Conservation (phyloP, 768 basidiomycete genomes). For the Phallus indusiatus region DNA sequence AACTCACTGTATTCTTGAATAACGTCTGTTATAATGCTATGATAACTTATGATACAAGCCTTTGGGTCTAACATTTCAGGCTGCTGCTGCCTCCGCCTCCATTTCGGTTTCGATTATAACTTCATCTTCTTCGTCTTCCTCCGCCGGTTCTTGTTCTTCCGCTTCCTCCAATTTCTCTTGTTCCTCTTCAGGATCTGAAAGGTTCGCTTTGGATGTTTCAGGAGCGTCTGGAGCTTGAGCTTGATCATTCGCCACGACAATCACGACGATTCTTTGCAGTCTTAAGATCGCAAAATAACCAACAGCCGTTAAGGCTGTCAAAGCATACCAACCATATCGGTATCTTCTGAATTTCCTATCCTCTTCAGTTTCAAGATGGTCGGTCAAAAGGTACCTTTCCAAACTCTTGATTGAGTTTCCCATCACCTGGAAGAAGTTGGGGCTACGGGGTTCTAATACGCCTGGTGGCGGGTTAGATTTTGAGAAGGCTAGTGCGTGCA, state of each 20-base stretch:
- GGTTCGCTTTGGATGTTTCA: neutral
- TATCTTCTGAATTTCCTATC: conserved; percentile 1
- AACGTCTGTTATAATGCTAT: neutral
- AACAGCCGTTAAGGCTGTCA: neutral
- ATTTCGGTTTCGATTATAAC: neutral
- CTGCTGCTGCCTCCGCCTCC: too few species aligned
- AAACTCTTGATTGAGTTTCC: neutral
- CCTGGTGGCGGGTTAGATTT: conserved; percentile 10
- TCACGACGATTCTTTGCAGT: neutral
- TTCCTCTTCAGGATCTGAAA: neutral
- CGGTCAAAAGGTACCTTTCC: neutral
- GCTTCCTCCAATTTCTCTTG: neutral
- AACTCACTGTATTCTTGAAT: neutral
- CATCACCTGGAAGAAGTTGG: neutral
- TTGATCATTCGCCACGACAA: neutral
- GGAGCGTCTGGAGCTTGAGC: neutral
- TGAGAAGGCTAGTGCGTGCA: conserved; percentile 28
- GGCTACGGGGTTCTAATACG: neutral
- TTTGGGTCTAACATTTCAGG: neutral
- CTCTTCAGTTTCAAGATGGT: neutral
- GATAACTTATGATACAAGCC: neutral
- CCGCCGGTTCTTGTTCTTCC: neutral
- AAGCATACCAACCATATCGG: neutral
- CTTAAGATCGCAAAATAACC: neutral
- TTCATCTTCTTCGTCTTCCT: neutral